These are phyloP conservation scores for Typha latifolia DNA, from an alignment of 176 grass and related monocot genomes.

Conservation along the genomic window DNA sequence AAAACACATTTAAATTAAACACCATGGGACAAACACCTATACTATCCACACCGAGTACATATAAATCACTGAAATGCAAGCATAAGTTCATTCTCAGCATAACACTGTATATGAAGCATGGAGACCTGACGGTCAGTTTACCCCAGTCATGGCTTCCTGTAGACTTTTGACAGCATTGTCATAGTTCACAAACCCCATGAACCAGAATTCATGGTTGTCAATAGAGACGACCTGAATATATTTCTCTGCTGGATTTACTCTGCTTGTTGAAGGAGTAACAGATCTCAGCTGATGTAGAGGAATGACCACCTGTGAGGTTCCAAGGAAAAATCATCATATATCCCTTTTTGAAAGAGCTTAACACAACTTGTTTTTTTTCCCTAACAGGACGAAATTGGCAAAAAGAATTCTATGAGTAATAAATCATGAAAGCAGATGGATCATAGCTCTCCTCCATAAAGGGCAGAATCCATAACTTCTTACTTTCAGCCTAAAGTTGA, in stretches of 20 bases:
- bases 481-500: too few relatives aligned
- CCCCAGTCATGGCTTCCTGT: slow-evolving; percentile 56
- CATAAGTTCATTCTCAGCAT: neutral
- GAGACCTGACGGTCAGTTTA: slow-evolving; percentile 22
- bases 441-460: too few relatives aligned
- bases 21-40: neutral
- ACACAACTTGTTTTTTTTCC: too few relatives aligned
- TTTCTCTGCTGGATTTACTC: slow-evolving; percentile 70
- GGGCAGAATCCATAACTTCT: too few relatives aligned
- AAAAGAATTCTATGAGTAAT: too few relatives aligned
- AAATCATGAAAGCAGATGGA: too few relatives aligned
- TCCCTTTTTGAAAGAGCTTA: neutral
- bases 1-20: neutral
- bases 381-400: too few relatives aligned
- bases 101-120: neutral
- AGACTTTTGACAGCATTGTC: slow-evolving; percentile 77
- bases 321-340: slow-evolving; percentile 4
- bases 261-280: slow-evolving; percentile 56
- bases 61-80: neutral
- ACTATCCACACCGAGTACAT: slow-evolving; percentile 16
- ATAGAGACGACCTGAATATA: slow-evolving; percentile 85
- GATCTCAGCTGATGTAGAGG: slow-evolving; percentile 71
- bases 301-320: slow-evolving; percentile 48
- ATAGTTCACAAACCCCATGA: slow-evolving; percentile 94
- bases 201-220: slow-evolving; percentile 98